Evolutionary conservation across 257 asterid species (phyloP).

Genomic region (Jacaranda mimosifolia): DNA sequence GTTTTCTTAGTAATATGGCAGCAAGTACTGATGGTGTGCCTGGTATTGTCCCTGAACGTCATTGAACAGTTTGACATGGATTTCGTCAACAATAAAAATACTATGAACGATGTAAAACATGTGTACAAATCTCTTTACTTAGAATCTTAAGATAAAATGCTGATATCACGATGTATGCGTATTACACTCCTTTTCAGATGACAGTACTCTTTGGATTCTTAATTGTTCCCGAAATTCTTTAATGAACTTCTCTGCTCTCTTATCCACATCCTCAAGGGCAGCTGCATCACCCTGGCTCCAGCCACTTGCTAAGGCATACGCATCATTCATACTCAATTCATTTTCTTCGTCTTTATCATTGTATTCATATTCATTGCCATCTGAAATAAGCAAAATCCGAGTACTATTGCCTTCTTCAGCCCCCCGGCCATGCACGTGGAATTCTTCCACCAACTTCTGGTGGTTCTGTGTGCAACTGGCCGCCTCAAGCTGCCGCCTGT

Average conservation of each 20-base stretch:
- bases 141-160: neutral
- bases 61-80: no score
- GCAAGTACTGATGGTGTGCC: no score
- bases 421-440: neutral
- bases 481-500: neutral
- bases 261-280: constrained; percentile 3
- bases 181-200: neutral
- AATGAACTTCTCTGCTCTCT: constrained; percentile 15
- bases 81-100: no score
- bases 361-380: neutral
- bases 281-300: neutral
- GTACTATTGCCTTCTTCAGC: neutral
- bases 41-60: no score
- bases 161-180: neutral
- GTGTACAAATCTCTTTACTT: neutral
- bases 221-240: neutral
- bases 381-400: neutral
- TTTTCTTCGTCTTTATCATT: neutral
- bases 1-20: neutral
- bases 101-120: no score
- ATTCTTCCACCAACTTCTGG: neutral
- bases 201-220: neutral
- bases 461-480: neutral
- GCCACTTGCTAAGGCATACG: neutral
- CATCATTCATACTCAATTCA: neutral